Evolutionary conservation across 108 stramenopile genomes (phyloP).

Genomic region (Cyclotella cryptica): DNA sequence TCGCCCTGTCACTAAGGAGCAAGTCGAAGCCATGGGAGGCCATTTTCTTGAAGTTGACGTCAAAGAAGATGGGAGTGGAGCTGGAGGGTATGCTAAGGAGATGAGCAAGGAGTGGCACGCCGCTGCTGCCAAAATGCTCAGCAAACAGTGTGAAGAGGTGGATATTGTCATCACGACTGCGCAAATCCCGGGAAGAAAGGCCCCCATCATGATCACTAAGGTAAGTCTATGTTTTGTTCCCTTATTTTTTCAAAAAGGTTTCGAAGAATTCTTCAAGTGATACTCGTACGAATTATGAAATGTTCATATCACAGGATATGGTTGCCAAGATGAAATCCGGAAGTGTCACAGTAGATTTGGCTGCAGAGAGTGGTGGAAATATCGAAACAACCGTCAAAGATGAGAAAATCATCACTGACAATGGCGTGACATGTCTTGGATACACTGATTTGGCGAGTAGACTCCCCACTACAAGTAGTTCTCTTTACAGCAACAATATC

Average conservation of each 20-base stretch:
- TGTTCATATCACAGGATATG: slow-evolving; percentile 72
- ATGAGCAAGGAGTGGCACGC: slow-evolving; percentile 98
- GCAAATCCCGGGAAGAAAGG: slow-evolving; percentile 95
- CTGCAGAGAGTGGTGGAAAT: slow-evolving; percentile 99
- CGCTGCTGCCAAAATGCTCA: slow-evolving; percentile 87
- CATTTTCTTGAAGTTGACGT: slow-evolving; percentile 96
- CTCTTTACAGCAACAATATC: slow-evolving; percentile 97
- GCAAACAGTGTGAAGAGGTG: slow-evolving; percentile 93
- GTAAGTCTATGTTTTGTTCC: not conserved
- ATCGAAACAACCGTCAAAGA: slow-evolving; percentile 94
- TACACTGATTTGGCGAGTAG: slow-evolving; percentile 98
- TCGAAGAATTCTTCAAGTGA: not conserved
- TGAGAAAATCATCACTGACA: slow-evolving; percentile 80
- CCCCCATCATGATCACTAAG: slow-evolving; percentile 97
- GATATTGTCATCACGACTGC: slow-evolving; percentile 99
- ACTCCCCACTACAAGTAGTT: slow-evolving; percentile 92
- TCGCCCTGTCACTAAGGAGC: slow-evolving; percentile 98
- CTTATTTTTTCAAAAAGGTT: not conserved
- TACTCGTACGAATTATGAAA: not conserved
- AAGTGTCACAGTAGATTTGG: slow-evolving; percentile 97
- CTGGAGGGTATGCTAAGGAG: slow-evolving; percentile 99
- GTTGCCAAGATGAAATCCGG: slow-evolving; percentile 96
- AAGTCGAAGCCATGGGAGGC: slow-evolving; percentile 99
- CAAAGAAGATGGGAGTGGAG: slow-evolving; percentile 97
- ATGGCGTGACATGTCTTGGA: slow-evolving; percentile 96